These are phyloP conservation scores for Quercus lobata DNA, from an alignment of 331 rosid species.

Conservation along the genomic window DNA sequence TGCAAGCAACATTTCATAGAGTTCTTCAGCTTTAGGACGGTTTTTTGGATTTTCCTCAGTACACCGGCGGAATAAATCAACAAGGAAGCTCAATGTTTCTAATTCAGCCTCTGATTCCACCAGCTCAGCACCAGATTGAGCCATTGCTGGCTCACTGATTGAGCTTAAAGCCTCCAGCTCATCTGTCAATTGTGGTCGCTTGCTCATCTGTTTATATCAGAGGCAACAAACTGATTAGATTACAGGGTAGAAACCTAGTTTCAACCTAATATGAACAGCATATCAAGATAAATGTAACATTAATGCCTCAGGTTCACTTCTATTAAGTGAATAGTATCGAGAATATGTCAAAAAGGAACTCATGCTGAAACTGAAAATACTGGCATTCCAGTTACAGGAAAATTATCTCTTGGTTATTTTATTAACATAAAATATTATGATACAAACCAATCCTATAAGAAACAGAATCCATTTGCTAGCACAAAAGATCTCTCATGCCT, in stretches of 20 bases:
- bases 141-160: slow-evolving; percentile 43
- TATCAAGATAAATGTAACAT: neutral
- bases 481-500: neutral
- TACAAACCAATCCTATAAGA: neutral
- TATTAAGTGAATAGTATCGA: neutral
- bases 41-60: slow-evolving; percentile 56
- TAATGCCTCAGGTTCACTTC: neutral
- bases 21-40: slow-evolving; percentile 76
- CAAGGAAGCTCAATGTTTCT: slow-evolving; percentile 47
- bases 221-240: slow-evolving; percentile 1
- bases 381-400: neutral
- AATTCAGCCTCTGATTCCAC: slow-evolving; percentile 38
- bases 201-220: slow-evolving; percentile 51
- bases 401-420: neutral
- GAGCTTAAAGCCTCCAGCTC: slow-evolving; percentile 57
- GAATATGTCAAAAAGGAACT: neutral
- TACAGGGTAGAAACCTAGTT: neutral
- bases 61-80: slow-evolving; percentile 67
- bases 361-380: neutral
- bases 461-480: neutral
- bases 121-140: slow-evolving; percentile 51
- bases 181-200: slow-evolving; percentile 63
- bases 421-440: neutral
- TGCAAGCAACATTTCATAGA: slow-evolving; percentile 49
- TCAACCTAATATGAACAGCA: neutral